Percentiles rank a stretch among this genome's conserved stretches.
Conservation (phyloP, 1,139 yeast genomes). For the Torulaspora pretoriensis region DNA sequence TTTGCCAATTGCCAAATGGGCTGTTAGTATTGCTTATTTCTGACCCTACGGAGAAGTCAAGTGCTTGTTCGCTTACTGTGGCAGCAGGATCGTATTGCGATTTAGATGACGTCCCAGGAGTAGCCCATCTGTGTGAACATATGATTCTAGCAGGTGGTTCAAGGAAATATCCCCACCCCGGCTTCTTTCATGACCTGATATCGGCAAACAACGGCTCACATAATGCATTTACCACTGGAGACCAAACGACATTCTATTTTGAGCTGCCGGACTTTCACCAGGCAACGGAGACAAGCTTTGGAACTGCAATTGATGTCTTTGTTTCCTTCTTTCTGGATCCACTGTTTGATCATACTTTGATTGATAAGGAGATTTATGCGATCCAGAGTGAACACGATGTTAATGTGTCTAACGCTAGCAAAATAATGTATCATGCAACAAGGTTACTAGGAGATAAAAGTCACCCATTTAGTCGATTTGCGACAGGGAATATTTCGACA, state of each 20-base stretch:
- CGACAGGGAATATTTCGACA: conserved; percentile 66
- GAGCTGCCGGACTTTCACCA: conserved; percentile 46
- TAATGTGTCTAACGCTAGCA: conserved; percentile 43
- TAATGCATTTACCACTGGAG: conserved; percentile 67
- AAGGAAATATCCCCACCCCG: conserved; percentile 47
- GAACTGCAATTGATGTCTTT: conserved; percentile 46
- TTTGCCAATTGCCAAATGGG: conserved; percentile 52
- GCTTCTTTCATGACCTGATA: conserved; percentile 44
- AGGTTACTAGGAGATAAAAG: conserved; percentile 44
- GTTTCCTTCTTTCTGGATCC: conserved; percentile 52
- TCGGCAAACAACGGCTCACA: conserved; percentile 49
- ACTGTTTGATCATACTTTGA: conserved; percentile 41
- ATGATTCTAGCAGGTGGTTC: conserved; percentile 55
- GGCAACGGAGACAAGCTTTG: conserved; percentile 39
- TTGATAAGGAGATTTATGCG: conserved; percentile 52
- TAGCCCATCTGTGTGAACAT: conserved; percentile 77
- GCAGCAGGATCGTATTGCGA: conserved; percentile 63
- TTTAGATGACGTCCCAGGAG: conserved; percentile 50
- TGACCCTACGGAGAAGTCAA: conserved; percentile 48
- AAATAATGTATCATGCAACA: conserved; percentile 56
- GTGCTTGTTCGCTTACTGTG: conserved; percentile 50
- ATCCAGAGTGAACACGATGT: conserved; percentile 61
- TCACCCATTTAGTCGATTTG: conserved; percentile 66
- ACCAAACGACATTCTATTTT: conserved; percentile 56
- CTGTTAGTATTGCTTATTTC: conserved; percentile 49